Evolutionary conservation across 2,329 filamentous ascomycete species (phyloP), one percentile per base, ranked within the genome.

Genomic region (Aureobasidium sp.): DNA sequence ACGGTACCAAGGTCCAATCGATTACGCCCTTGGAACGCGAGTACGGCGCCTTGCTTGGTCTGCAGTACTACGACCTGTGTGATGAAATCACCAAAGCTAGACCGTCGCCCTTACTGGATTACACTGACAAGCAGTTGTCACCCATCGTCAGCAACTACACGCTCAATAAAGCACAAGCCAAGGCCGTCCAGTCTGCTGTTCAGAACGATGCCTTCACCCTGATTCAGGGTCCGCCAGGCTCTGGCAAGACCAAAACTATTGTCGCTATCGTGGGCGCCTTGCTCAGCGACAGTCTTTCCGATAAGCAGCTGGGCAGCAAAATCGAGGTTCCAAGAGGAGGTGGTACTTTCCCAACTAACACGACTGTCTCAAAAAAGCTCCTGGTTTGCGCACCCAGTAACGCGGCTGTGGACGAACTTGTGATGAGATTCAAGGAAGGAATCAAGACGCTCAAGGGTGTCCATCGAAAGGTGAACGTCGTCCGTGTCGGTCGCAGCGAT

Each of bases 361-460:
- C 73, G n/a, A 62, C 68, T 22, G 72, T 78, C 1, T 72, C 84
- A 2, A 97, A 96, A 76, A 99, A 97, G 74, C 81, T 99, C 29
- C 82, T 99, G 29, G 90, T 99, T 27, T 99, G 94, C 71, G 94
- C 94, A n/a, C 94, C 94, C 15, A 97, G 92, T 81, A 99, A 99
- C 74, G 94, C 94, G 7, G 94, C 94, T 36, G 94, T 99, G 6
- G 94, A 99, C 72, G 94, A 99, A 74, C 74, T 99, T 65, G 94
- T 99, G 20, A 86, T 97, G 73, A 88, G 94, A 77, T 83, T 99
- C 70, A 97, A 96, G 75, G 80, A 85, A 59, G 94, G 94, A 5
- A 83, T 99, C 58, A 93, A 87, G 70, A 92, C 90, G 0, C 81
- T 84, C 63, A 84, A 82, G 47, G 93, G 94, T 1, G 81, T 85